These are phyloP conservation scores for Picochlorum sp. DNA, from an alignment of 139 green algal genomes.

Conservation along the genomic window DNA sequence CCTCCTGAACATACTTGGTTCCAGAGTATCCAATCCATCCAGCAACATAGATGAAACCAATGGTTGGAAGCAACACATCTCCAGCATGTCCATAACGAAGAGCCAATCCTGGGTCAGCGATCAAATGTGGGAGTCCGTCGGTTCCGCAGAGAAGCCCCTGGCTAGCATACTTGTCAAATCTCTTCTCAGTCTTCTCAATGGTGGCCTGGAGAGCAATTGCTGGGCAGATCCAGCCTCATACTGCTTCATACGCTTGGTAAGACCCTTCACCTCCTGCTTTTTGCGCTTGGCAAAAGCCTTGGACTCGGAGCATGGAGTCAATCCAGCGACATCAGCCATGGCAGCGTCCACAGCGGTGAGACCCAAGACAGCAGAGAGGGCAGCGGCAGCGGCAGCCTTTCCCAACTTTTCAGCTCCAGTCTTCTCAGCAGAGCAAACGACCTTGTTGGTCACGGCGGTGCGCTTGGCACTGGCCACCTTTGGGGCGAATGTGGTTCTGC, in stretches of 20 bases:
- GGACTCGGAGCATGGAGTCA: slow-evolving; percentile 92
- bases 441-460: background rate
- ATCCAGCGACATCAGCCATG: slow-evolving; percentile 90
- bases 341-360: slow-evolving; percentile 66
- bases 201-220: slow-evolving; percentile 86
- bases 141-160: slow-evolving; percentile 91
- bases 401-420: slow-evolving; percentile 31
- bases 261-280: slow-evolving; percentile 88
- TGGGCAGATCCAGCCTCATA: slow-evolving; percentile 84
- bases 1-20: slow-evolving; percentile 75
- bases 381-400: slow-evolving; percentile 49
- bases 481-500: slow-evolving; percentile 8
- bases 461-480: slow-evolving; percentile 4
- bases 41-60: slow-evolving; percentile 97
- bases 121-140: slow-evolving; percentile 96
- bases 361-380: slow-evolving; percentile 52
- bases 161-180: slow-evolving; percentile 89
- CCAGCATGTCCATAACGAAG: slow-evolving; percentile 87
- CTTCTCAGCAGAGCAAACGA: slow-evolving; percentile 21
- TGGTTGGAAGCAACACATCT: slow-evolving; percentile 87
- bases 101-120: slow-evolving; percentile 91
- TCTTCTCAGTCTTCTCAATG: slow-evolving; percentile 86
- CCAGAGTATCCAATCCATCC: slow-evolving; percentile 94
- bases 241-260: slow-evolving; percentile 85
- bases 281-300: slow-evolving; percentile 90